A percentile compares a stretch with the other conserved stretches of the same genome.
Conservation (phyloP, 2,329 filamentous ascomycete species). For the Fusarium falciforme region DNA sequence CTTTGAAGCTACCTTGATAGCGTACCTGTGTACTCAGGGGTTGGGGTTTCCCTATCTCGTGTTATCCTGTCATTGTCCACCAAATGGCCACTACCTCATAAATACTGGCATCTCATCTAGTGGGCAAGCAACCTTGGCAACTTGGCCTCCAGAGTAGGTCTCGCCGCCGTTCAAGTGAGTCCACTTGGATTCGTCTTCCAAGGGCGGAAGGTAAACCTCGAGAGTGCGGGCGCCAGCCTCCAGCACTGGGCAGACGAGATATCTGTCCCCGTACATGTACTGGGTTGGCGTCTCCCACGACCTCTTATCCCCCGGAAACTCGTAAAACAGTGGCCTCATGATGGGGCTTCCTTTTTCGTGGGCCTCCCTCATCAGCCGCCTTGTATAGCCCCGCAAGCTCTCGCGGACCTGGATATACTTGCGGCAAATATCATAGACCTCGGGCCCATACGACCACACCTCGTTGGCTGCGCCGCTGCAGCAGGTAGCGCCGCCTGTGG, state of each 20-base stretch:
- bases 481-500: conserved; percentile 54
- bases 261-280: conserved; percentile 73
- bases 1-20: not conserved
- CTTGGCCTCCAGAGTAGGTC: not conserved
- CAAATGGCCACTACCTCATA: not conserved
- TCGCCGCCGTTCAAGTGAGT: not conserved
- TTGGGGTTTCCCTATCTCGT: not conserved
- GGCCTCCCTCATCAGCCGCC: conserved; percentile 68
- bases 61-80: not conserved
- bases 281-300: conserved; percentile 69
- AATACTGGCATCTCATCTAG: conserved; percentile 14
- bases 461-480: conserved; percentile 68
- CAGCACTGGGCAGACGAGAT: conserved; percentile 69
- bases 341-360: conserved; percentile 70
- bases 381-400: conserved; percentile 66
- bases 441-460: conserved; percentile 73
- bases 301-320: conserved; percentile 66
- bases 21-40: not conserved
- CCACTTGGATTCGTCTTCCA: not conserved
- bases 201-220: conserved; percentile 64
- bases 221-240: conserved; percentile 56
- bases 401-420: conserved; percentile 70
- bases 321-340: conserved; percentile 72
- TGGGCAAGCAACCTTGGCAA: not conserved
- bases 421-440: conserved; percentile 69